Base-by-base conservation (phyloP, 1,139 yeast species). In the Lodderomyces theae region DNA sequence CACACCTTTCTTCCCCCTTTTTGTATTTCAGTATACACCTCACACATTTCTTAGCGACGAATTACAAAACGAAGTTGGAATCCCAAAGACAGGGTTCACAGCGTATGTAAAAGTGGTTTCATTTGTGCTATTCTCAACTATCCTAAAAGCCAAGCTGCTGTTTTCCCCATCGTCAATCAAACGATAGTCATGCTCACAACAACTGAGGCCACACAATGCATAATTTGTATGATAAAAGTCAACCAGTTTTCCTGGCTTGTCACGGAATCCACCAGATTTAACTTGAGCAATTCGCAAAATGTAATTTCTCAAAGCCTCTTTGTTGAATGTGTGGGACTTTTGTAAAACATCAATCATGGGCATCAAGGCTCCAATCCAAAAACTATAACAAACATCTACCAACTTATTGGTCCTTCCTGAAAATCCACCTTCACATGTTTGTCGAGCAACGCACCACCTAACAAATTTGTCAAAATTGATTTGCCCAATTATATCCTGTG, bases 321-420 rank as follows among this genome's bases (percentile, higher is more conserved):
- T 67, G 59, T 79, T 64, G 47, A 82, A 74, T n/a, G 21, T 16
- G 13, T 15, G 24, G 6, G 17, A 7, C 0, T 28, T 32, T 0
- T 56, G 60, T 2, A 71, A 51, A 0, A 82, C 58, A 45, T 86
- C 92, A 9, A 88, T 52, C 32, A 90, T 62, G 0, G 87, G 80
- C 50, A 76, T 71, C 35, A 82, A 57, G 0, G 88, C 95, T 1
- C 98, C 98, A 2, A 90, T 83, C 98, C 98, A 92, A 59, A 86
- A 94, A 54, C 90, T 80, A 60, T 94, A 94, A 60, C 99, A 94
- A 0, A 95, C 96, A 60, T 94, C 99, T 1, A 92, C 97, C 33
- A 94, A 71, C 60, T 94, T 94, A 58, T 92, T 90, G 0, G 95
- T 79, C 42, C 99, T 75, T 0, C 99, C 99, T 8, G 82, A 75